phyloP scores from a whole-genome alignment of 768 basidiomycete species.

The Boletus tomentosulus region DNA sequence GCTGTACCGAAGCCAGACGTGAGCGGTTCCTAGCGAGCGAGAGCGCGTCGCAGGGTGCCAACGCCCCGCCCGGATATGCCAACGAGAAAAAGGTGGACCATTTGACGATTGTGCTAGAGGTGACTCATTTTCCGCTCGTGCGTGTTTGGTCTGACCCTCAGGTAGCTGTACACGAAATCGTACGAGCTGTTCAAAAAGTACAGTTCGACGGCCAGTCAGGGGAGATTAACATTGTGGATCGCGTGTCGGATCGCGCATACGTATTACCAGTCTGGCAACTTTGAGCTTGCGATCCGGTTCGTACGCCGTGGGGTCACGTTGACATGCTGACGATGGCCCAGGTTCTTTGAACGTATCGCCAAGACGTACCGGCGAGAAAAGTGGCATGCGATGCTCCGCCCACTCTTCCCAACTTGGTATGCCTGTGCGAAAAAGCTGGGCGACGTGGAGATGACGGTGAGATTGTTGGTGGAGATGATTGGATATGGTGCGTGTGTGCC shows the following conservation, averaged over 20 bases:
- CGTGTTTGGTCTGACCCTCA: background rate
- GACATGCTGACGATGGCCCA: background rate
- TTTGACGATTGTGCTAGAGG: constrained; percentile 77
- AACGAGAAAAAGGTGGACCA: constrained; percentile 96
- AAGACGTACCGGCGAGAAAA: constrained; percentile 82
- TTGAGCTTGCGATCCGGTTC: constrained; percentile 84
- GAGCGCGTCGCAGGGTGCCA: constrained; percentile 32
- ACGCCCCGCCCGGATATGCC: constrained; percentile 62
- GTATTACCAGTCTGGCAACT: constrained; percentile 75
- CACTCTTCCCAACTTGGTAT: constrained; percentile 78
- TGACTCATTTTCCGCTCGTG: constrained; percentile 19
- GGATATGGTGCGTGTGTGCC: constrained; percentile 53
- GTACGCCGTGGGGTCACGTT: background rate
- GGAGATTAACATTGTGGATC: constrained; percentile 83
- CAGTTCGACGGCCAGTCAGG: constrained; percentile 51
- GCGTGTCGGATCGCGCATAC: constrained; percentile 87
- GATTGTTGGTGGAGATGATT: constrained; percentile 79
- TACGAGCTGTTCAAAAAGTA: constrained; percentile 92
- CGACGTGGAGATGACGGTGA: constrained; percentile 72
- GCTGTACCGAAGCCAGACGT: constrained; percentile 74
- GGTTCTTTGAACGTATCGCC: constrained; percentile 91
- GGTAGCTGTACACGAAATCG: constrained; percentile 85
- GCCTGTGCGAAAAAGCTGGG: constrained; percentile 75
- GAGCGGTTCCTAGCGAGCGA: constrained; percentile 62
- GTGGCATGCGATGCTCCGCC: constrained; percentile 71